Evolutionary conservation across 352 stramenopile species (phyloP), one percentile per base, ranked within the genome.

Genomic region (Thraustochytrium aureum): DNA sequence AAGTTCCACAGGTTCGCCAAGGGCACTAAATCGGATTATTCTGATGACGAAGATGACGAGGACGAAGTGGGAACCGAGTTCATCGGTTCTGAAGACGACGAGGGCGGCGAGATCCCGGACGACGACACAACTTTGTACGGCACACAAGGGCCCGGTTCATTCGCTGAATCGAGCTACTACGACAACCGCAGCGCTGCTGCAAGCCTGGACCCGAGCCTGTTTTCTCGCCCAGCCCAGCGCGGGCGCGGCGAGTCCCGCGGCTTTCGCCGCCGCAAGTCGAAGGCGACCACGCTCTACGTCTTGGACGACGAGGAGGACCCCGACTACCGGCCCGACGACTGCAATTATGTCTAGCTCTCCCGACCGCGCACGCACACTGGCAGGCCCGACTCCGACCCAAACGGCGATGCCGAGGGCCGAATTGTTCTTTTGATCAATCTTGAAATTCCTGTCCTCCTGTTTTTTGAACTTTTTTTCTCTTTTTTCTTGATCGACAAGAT

Each of bases 271-370:
- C 26, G 41, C 6, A 56, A 62, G 7, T 74, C 64, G 35, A 38
- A 52, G 41, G 10, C 22, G 7, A 74, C 20, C 17, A 12, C 7
- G 10, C n/a, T 30, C 45, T 6, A 74, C 22, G 45, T 64, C 10
- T 26, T 10, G 10, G 26, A 56, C 6, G 64, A 74, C 12, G 64
- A 74, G 7, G 64, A 74, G 17, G 38, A 74, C 45, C 64, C 64
- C 7, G n/a, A 72, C 33, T 73, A 50, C 33, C 39, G 45, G 17
- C 64, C 64, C 3, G 45, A 74, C 26, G 64, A 74, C n/a, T 7
- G 5, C n/a, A 39, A 74, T 32, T 74, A 52, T 72, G 61, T 67
- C 12, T 67, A n/a, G n/a, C n/a, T n/a, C n/a, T n/a, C n/a, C n/a
- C n/a, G n/a, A n/a, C n/a, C n/a, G n/a, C n/a, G n/a, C n/a, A n/a